Conservation (phyloP, 768 basidiomycete species). For the Hericium rajendrae region DNA sequence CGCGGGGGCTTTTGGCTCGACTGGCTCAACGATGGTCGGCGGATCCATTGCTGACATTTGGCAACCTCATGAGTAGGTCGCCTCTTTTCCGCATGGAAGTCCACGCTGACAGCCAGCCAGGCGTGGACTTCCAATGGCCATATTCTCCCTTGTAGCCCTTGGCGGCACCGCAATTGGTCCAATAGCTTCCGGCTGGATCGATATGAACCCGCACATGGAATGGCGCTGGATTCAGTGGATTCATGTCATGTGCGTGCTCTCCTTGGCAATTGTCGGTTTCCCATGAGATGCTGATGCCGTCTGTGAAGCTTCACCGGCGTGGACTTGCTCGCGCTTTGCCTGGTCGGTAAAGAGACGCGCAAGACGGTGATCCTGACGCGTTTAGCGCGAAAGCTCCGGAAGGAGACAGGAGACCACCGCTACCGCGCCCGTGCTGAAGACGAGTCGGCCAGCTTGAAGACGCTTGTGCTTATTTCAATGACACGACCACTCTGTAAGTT, state of each 20-base stretch:
- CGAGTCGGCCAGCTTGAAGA: slow-evolving; percentile 43
- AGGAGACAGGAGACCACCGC: slow-evolving; percentile 50
- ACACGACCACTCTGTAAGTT: slow-evolving; percentile 62
- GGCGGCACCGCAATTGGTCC: slow-evolving; percentile 58
- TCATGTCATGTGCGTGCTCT: slow-evolving; percentile 42
- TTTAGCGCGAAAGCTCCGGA: slow-evolving; percentile 52
- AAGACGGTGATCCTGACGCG: slow-evolving; percentile 58
- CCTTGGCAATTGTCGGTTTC: slow-evolving; percentile 2
- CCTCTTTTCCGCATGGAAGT: not conserved
- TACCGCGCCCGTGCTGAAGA: slow-evolving; percentile 59
- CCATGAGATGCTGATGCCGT: not conserved
- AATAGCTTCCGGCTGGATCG: slow-evolving; percentile 55
- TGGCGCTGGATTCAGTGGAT: slow-evolving; percentile 89
- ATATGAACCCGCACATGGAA: slow-evolving; percentile 42
- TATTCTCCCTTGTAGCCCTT: slow-evolving; percentile 55
- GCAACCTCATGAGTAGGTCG: slow-evolving; percentile 44
- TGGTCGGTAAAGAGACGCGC: slow-evolving; percentile 68
- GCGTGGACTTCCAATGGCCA: slow-evolving; percentile 69
- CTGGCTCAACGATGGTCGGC: slow-evolving; percentile 63
- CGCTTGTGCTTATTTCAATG: slow-evolving; percentile 59
- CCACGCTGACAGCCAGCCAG: slow-evolving; percentile 25
- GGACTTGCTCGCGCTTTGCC: slow-evolving; percentile 38
- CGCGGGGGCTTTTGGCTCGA: slow-evolving; percentile 58
- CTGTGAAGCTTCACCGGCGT: slow-evolving; percentile 38
- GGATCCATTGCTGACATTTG: slow-evolving; percentile 71